These are phyloP conservation scores for Garcileccinum viscosum DNA, from an alignment of 1,284 basidiomycete genomes.

Conservation along the genomic window DNA sequence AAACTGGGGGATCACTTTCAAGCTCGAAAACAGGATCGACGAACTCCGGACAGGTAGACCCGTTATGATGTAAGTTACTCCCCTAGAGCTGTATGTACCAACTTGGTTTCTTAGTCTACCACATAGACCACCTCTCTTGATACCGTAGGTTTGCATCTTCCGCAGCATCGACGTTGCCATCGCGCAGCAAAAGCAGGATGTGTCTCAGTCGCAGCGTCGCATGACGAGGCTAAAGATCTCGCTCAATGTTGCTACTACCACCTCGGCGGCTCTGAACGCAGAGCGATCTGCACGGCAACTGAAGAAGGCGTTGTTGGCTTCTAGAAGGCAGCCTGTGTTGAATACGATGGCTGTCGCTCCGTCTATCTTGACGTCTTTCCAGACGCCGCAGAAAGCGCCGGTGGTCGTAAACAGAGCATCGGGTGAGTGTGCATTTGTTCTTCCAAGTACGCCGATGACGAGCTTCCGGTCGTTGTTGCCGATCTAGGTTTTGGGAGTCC, in stretches of 20 bases:
- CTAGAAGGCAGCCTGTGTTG: slow-evolving; percentile 67
- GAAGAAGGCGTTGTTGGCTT: slow-evolving; percentile 69
- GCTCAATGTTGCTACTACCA: slow-evolving; percentile 70
- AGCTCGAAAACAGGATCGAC: slow-evolving; percentile 71
- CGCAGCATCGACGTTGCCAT: slow-evolving; percentile 81
- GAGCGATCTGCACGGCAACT: slow-evolving; percentile 74
- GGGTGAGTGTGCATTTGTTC: neutral
- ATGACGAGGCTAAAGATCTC: slow-evolving; percentile 59
- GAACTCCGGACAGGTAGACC: slow-evolving; percentile 70
- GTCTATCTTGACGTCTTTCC: slow-evolving; percentile 49
- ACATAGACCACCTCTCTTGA: slow-evolving; percentile 81
- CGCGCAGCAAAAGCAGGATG: slow-evolving; percentile 64
- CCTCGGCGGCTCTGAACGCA: slow-evolving; percentile 78
- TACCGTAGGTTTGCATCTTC: slow-evolving; percentile 81
- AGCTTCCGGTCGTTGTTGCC: slow-evolving; percentile 30
- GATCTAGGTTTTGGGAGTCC: slow-evolving; percentile 26
- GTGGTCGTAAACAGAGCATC: neutral
- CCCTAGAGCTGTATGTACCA: neutral
- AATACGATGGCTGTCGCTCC: slow-evolving; percentile 59
- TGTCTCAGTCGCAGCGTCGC: slow-evolving; percentile 61
- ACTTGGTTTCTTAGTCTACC: slow-evolving; percentile 1
- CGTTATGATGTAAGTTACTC: slow-evolving; percentile 61
- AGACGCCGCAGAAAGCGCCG: slow-evolving; percentile 35
- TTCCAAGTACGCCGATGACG: slow-evolving; percentile 28
- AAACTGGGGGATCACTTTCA: slow-evolving; percentile 81